Evolutionary conservation across 176 grass and related monocot species (phyloP), one percentile per base, ranked within the genome.

Genomic region (Calamus simplicifolius): DNA sequence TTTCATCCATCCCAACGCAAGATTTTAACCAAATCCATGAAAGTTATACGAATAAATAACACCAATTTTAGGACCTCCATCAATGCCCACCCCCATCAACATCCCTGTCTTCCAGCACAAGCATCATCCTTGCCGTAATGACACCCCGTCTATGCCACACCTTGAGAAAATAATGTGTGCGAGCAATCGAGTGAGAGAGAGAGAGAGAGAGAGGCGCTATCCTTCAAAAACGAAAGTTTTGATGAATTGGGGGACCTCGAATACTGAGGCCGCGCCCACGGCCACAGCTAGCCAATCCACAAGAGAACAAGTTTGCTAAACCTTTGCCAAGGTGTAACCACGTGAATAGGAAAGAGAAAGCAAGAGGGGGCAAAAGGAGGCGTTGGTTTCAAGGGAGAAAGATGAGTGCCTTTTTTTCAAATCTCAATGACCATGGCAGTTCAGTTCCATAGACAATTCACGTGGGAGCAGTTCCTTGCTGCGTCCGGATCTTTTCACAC

Each of bases 261-360:
- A 16, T 43, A 8, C 18, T 18, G 25, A 55, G 27, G 51, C 18
- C 4, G 15, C 48, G 65, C 65, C 29, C 29, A 15, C 29, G 6
- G 18, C 29, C 29, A 15, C 29, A 16, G 18, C 28, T 43, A 18
- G 30, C 65, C 65, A 43, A 68, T 1, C 13, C 65, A 25, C 52
- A 68, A 55, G 4, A 56, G 51, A 68, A 68, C 65, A 68, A 68
- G 21, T 23, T 23, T 23, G 21, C 14, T 3, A 18, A 54, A 18
- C n/a, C 50, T 21, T 38, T 6, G 16, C 51, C 29, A 56, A 18
- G 51, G 43, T 6, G 18, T 55, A 51, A 54, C 27, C 65, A 54
- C 65, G 65, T 68, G 65, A 68, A 56, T 55, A 29, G 12, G 52
- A 56, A 49, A 66, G 50, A 66, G 62, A 51, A 27, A 64, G 16